Percentiles rank a stretch among this genome's conserved stretches.
phyloP scores from a whole-genome alignment of 2,329 filamentous ascomycete genomes.

The Dactylellina cionopaga region DNA sequence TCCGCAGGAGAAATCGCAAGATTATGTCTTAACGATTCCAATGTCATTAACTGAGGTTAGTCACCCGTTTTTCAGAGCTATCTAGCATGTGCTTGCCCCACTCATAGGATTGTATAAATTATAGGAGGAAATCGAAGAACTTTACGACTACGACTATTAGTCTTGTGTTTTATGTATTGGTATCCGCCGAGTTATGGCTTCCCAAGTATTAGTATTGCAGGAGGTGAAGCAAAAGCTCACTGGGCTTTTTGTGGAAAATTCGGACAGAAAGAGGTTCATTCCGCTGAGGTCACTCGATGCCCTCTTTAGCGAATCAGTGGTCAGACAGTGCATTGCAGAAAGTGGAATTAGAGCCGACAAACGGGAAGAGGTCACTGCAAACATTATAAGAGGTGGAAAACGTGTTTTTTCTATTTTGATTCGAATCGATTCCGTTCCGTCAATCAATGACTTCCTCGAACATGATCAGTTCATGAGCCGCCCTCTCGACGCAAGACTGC shows the following conservation, averaged over 20 bases:
- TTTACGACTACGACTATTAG: neutral
- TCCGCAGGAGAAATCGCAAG: neutral
- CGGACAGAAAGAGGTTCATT: neutral
- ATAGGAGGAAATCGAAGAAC: neutral
- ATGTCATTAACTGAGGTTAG: neutral
- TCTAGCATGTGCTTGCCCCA: neutral
- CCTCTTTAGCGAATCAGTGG: neutral
- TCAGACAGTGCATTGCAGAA: neutral
- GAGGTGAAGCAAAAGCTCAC: neutral
- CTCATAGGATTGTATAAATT: neutral
- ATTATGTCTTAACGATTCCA: neutral
- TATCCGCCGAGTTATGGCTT: neutral
- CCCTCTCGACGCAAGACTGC: neutral
- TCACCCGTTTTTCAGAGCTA: neutral
- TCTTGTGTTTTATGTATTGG: neutral
- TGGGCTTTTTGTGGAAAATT: neutral
- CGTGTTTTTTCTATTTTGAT: slow-evolving; percentile 3
- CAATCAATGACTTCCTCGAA: neutral
- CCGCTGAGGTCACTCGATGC: neutral
- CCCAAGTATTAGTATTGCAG: neutral
- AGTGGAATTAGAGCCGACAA: neutral
- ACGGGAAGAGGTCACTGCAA: neutral
- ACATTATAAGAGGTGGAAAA: neutral
- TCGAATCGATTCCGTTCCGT: neutral
- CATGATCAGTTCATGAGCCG: neutral